Conservation (phyloP, 2,329 filamentous ascomycete species). For the Aspergillus floridensis region DNA sequence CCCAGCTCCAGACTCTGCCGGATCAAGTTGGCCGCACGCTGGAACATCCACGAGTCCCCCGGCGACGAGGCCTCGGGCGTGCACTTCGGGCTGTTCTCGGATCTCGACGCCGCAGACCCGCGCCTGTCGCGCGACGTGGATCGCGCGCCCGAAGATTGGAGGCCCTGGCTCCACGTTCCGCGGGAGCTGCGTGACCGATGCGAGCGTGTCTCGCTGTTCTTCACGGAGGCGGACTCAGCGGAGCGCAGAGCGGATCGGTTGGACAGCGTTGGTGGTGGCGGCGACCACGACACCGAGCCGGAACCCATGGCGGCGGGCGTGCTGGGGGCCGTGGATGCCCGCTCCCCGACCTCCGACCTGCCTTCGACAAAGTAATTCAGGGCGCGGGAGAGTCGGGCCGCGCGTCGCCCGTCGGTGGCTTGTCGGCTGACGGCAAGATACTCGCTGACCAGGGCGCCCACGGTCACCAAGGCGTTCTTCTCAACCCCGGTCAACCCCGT, state of each 20-base stretch:
- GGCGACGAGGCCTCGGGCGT: conserved; percentile 29
- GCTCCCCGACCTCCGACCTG: conserved; percentile 27
- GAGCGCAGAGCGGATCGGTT: neutral
- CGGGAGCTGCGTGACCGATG: neutral
- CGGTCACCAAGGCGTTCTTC: conserved; percentile 52
- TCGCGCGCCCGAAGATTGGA: neutral
- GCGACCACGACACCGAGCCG: neutral
- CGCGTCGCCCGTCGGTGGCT: conserved; percentile 51
- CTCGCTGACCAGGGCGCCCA: conserved; percentile 56
- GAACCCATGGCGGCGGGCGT: neutral
- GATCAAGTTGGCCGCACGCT: conserved; percentile 49
- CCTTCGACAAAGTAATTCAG: conserved; percentile 55
- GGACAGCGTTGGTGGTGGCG: neutral
- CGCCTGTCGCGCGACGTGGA: neutral
- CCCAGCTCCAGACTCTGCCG: conserved; percentile 48
- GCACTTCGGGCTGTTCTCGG: neutral
- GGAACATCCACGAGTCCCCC: conserved; percentile 45
- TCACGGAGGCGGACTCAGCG: neutral
- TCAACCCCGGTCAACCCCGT: neutral
- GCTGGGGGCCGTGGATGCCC: neutral
- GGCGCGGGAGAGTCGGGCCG: conserved; percentile 54
- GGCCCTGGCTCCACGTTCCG: neutral
- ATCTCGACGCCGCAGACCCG: neutral
- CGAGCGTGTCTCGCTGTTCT: neutral
- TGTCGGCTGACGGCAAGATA: conserved; percentile 56